Evolutionary conservation across 2,329 filamentous ascomycete species (phyloP), one percentile per base, ranked within the genome.

Genomic region (Epichloe typhina): DNA sequence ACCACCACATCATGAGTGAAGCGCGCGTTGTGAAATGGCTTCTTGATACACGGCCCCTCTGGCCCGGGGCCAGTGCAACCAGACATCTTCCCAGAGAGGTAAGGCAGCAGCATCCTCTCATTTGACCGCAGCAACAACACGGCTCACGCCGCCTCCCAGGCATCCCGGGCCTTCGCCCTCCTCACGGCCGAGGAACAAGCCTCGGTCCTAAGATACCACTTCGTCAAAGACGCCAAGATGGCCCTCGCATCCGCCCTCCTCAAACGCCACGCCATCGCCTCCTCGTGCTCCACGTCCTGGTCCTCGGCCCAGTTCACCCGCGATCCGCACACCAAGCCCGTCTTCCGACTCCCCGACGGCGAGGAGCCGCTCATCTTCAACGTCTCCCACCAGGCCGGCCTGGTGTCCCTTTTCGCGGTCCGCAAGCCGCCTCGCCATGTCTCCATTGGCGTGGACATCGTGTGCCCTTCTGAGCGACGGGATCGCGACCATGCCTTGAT

Each of bases 381-480:
- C 66, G 76, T 90, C 50, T 83, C 79, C 44, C 86, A 91, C 64
- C 86, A 91, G 69, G 83, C 82, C 8, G 86, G 86, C 2, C 69
- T 91, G 15, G 86, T 89, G 0, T 77, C 78, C 2, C 69, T 90
- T 73, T 84, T 23, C 12, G 83, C 82, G 13, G 68, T 73, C 3
- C 62, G 65, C 41, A 62, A 60, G 19, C 58, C 47, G n/a, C 60
- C 48, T 60, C 67, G 19, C 1, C 59, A 58, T 3, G 51, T 64
- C 2, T 67, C 84, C 44, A 73, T 88, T 0, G 86, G 86, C 44
- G 77, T 85, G 3, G 86, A 91, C 63, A 72, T 91, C n/a, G 85
- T 89, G 3, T 87, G 83, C 62, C 80, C 83, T 2, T 74, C 76
- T 50, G 86, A 91, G 70, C 75, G 86, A 31, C 74, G 80, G 49